Conservation (phyloP, 352 stramenopile species). For the Vaucheria bursata region DNA sequence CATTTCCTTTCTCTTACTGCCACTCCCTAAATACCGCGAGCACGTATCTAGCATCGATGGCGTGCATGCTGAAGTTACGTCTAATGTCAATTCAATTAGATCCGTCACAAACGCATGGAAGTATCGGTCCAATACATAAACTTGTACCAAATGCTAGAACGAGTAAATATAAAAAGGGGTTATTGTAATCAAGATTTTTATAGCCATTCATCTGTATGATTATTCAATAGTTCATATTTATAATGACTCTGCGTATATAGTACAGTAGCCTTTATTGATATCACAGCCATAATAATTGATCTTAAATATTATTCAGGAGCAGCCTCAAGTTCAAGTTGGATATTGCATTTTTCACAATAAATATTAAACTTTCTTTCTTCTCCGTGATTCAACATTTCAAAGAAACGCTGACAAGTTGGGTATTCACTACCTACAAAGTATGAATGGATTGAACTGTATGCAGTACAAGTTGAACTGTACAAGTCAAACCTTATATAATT, state of each 20-base stretch:
- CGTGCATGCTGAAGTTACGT: background rate
- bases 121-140: constrained; percentile 1
- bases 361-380: too few relatives aligned
- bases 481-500: too few relatives aligned
- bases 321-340: background rate
- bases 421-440: too few relatives aligned
- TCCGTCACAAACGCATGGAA: constrained; percentile 9
- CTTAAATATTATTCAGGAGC: background rate
- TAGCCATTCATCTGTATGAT: background rate
- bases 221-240: background rate
- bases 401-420: too few relatives aligned
- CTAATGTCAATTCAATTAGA: constrained; percentile 2
- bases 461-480: too few relatives aligned
- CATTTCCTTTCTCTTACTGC: background rate
- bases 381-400: too few relatives aligned
- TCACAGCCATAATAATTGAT: background rate
- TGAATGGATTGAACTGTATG: too few relatives aligned
- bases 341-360: too few relatives aligned
- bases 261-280: background rate
- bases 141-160: background rate
- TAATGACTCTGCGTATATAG: background rate
- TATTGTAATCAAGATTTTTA: background rate
- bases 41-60: background rate
- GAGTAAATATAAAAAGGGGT: background rate
- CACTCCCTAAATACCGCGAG: too few relatives aligned